Evolutionary conservation across 23 red algal genomes (phyloP).

Genomic region (Pyropia yezoensis): DNA sequence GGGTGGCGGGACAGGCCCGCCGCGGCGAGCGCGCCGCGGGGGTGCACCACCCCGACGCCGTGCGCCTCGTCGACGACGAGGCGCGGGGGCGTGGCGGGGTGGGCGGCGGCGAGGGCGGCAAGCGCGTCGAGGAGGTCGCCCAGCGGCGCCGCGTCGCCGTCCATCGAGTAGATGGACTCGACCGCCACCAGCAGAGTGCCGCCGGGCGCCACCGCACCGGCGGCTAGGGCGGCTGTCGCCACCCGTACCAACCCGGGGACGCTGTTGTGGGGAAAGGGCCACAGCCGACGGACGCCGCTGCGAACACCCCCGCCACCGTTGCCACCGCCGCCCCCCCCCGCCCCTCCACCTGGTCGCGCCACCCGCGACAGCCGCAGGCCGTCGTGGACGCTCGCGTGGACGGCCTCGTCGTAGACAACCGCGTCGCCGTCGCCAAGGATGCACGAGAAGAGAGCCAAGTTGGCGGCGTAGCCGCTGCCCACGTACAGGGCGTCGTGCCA

Average conservation of each 20-base stretch:
- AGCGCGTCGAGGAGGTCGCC: slow-evolving; percentile 28
- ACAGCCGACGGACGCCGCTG: background rate
- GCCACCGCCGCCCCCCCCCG: too few relatives aligned
- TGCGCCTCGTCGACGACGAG: slow-evolving; percentile 95
- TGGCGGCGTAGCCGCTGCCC: slow-evolving; percentile 79
- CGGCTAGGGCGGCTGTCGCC: slow-evolving; percentile 12
- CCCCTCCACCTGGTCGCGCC: background rate
- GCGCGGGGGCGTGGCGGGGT: background rate
- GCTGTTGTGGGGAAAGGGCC: slow-evolving; percentile 71
- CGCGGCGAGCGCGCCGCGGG: slow-evolving; percentile 38
- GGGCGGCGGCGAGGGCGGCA: background rate
- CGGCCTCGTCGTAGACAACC: slow-evolving; percentile 65
- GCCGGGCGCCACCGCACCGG: background rate
- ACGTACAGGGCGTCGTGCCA: slow-evolving; percentile 46
- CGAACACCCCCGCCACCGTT: too few relatives aligned
- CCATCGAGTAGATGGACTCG: slow-evolving; percentile 97
- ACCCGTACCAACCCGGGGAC: background rate
- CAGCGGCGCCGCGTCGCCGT: slow-evolving; percentile 83
- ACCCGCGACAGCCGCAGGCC: slow-evolving; percentile 63
- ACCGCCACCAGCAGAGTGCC: slow-evolving; percentile 45
- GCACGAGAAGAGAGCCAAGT: slow-evolving; percentile 62
- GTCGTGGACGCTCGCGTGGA: slow-evolving; percentile 85
- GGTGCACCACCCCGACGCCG: slow-evolving; percentile 63
- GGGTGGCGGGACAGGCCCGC: slow-evolving; percentile 32
- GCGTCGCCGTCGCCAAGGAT: slow-evolving; percentile 27